Base-by-base conservation (phyloP, 2,329 filamentous ascomycete genomes). In the Torrubiellomyces zombiae region DNA sequence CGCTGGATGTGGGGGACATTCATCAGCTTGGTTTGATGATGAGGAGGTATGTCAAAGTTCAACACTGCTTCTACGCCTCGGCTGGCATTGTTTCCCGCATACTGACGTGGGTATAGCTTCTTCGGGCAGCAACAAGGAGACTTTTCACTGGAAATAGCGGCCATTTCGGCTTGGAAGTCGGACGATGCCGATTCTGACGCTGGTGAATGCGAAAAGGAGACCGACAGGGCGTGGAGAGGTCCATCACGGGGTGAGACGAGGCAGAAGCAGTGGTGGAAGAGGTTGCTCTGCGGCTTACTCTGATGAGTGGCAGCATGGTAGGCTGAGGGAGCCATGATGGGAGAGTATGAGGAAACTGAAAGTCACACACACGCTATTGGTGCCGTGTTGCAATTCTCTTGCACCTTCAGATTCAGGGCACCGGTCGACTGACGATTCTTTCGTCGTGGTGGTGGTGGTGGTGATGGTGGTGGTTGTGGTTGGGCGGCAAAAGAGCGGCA, bases 1-100 rank as follows among this genome's bases (percentile, higher is more conserved):
- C 63, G 5, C 44, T 89, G 36, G 56, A 82, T 37, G 39, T 64
- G 33, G 56, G 55, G 23, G 54, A 56, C 21, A 56, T 89, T 19
- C 75, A 67, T 49, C 59, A 76, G 23, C 55, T 86, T 16, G 74
- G 71, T 25, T 58, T 89, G 30, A 85, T 89, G 80, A 77, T 78
- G 60, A 56, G 81, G 44, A 89, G 80, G 79, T 81, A 48, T 30
- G 55, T 43, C 9, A 13, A 14, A 4, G 7, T n/a, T 5, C 21
- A 13, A 11, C 16, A 10, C 9, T 9, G 14, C 12, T 11, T 14
- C 10, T 17, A 7, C 22, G 12, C 22, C n/a, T 21, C 20, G 16
- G 9, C 9, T n/a, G 29, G 18, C 21, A 29, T 13, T 24, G 24
- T n/a, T n/a, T n/a, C n/a, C n/a, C n/a, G n/a, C n/a, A 25, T 24